Conservation (phyloP, 2,329 filamentous ascomycete genomes). For the Trichophaea hybrida region DNA sequence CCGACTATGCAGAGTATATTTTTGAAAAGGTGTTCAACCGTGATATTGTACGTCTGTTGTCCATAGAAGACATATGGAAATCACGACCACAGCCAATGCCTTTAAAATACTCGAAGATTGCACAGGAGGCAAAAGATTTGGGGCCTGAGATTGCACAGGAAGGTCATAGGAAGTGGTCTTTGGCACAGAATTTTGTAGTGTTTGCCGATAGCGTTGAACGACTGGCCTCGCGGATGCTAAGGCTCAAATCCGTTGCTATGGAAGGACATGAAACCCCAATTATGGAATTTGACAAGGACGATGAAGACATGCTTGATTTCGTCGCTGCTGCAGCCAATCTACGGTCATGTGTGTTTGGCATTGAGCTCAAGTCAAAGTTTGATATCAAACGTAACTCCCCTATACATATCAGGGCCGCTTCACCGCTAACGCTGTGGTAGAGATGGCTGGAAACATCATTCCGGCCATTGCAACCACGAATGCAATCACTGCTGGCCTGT, state of each 20-base stretch:
- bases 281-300: slow-evolving; percentile 91
- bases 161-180: slow-evolving; percentile 66
- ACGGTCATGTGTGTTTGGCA: slow-evolving; percentile 74
- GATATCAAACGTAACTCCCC: slow-evolving; percentile 62
- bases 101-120: slow-evolving; percentile 52
- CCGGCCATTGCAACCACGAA: slow-evolving; percentile 97
- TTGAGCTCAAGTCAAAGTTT: slow-evolving; percentile 78
- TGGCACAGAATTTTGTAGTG: slow-evolving; percentile 69
- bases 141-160: slow-evolving; percentile 43
- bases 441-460: slow-evolving; percentile 99
- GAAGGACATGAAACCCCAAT: slow-evolving; percentile 40
- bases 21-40: slow-evolving; percentile 87
- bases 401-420: not conserved
- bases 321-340: slow-evolving; percentile 84
- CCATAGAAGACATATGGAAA: slow-evolving; percentile 96
- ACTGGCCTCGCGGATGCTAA: slow-evolving; percentile 57
- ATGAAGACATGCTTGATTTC: slow-evolving; percentile 87
- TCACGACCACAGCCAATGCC: slow-evolving; percentile 54
- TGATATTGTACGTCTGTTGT: slow-evolving; percentile 67
- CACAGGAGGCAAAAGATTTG: slow-evolving; percentile 39
- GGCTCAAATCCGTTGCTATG: slow-evolving; percentile 44
- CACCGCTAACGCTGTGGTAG: slow-evolving; percentile 31
- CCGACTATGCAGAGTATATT: slow-evolving; percentile 61
- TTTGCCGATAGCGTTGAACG: slow-evolving; percentile 73
- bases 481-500: slow-evolving; percentile 84